phyloP scores from a whole-genome alignment of 148 eudicot species.

The Vaccinium macrocarpon region DNA sequence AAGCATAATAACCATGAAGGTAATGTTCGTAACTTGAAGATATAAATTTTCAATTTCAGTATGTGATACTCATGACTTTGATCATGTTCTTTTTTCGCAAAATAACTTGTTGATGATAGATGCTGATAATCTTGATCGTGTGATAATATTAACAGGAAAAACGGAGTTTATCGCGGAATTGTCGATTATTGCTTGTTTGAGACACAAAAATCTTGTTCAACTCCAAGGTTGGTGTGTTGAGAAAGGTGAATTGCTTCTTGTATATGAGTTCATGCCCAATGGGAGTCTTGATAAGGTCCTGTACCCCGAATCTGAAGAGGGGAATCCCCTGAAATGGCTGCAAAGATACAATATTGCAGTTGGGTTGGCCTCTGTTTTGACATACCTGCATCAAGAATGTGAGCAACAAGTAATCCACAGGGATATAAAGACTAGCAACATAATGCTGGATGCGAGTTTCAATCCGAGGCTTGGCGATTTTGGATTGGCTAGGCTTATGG shows the following conservation, averaged over 20 bases:
- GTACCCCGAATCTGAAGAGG: constrained; percentile 36
- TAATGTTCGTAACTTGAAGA: background rate
- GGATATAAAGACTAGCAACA: constrained; percentile 69
- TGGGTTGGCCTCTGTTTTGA: constrained; percentile 76
- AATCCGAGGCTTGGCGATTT: constrained; percentile 76
- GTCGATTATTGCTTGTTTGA: constrained; percentile 39
- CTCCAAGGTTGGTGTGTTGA: constrained; percentile 54
- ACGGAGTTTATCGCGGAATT: constrained; percentile 33
- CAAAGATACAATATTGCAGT: constrained; percentile 61
- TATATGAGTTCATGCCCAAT: constrained; percentile 59
- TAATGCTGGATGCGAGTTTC: constrained; percentile 63
- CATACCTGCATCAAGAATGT: constrained; percentile 79
- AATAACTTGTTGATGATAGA: background rate
- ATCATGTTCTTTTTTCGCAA: background rate
- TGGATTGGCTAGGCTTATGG: constrained; percentile 81
- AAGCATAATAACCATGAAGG: constrained; percentile 54
- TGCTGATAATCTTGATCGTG: background rate
- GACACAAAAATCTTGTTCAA: constrained; percentile 50
- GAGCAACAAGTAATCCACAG: constrained; percentile 83
- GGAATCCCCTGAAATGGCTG: constrained; percentile 48
- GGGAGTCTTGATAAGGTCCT: constrained; percentile 72
- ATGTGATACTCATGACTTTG: background rate
- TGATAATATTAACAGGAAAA: background rate
- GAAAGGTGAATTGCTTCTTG: constrained; percentile 45
- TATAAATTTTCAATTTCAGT: background rate